Conservation (phyloP, 2,329 filamentous ascomycete genomes). For the Hypoxylon sp. region DNA sequence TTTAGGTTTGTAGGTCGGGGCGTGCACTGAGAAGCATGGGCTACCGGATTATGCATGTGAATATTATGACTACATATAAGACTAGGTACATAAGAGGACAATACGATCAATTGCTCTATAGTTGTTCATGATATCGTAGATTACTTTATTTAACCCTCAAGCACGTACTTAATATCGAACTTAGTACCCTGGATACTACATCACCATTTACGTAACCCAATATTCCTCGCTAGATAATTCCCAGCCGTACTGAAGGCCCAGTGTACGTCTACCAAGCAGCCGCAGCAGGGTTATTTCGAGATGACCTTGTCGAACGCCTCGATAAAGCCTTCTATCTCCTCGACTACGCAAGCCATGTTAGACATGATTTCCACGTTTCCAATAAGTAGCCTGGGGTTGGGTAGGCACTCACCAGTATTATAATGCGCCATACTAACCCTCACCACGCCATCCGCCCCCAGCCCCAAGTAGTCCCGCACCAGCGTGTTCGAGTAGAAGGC, state of each 20-base stretch:
- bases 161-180: neutral
- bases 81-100: neutral
- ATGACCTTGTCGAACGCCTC: slow-evolving; percentile 64
- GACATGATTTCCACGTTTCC: neutral
- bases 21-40: neutral
- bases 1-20: slow-evolving; percentile 33
- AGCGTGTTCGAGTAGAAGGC: slow-evolving; percentile 76
- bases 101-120: neutral
- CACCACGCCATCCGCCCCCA: slow-evolving; percentile 72
- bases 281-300: slow-evolving; percentile 40
- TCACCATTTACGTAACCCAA: too few relatives aligned
- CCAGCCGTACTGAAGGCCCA: neutral
- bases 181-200: neutral
- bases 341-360: slow-evolving; percentile 54
- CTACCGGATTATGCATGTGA: too few relatives aligned
- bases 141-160: neutral
- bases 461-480: slow-evolving; percentile 67
- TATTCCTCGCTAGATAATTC: neutral
- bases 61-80: neutral
- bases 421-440: slow-evolving; percentile 80
- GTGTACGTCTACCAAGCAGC: neutral
- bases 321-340: slow-evolving; percentile 67
- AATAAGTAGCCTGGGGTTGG: neutral
- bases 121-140: neutral
- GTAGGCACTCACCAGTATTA: slow-evolving; percentile 67